Base-by-base conservation (phyloP, 805 yeast genomes). In the Kluyveromyces dobzhanskii region DNA sequence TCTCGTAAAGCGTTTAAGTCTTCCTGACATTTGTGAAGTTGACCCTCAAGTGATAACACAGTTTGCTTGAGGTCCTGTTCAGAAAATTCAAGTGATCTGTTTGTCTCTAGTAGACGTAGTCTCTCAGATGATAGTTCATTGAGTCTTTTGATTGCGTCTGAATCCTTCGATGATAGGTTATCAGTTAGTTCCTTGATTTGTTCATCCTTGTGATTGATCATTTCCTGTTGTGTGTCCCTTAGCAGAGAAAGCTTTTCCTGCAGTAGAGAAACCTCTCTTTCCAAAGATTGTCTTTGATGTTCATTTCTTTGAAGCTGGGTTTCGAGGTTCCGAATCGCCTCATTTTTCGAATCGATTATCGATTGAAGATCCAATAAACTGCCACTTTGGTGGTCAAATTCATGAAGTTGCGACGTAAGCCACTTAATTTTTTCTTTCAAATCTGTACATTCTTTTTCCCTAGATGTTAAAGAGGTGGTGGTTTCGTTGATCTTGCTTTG, bases 341-440 rank as follows among this genome's bases (percentile, higher is more conserved):
- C 41, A 17, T 40, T 43, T 27, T 37, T 35, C 35, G 32, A 31
- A 28, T 35, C 37, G 11, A 38, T n/a, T 19, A n/a, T 26, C 31
- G 29, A 38, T 19, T 43, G 44, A 7, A 40, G 39, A n/a, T 34
- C 37, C 32, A 44, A 32, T 10, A 43, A 32, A 35, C 38, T 41
- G 17, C 43, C 42, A 16, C 47, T 43, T 17, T 43, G 48, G 17
- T 44, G 46, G 30, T 50, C 53, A 36, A 45, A 40, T 27, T 50
- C 54, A 17, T 45, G 44, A 27, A 45, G 39, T 27, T 45, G 45
- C 23, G 36, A 38, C 2, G 39, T 35, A 13, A 50, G 41, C 21
- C 50, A 38, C n/a, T 46, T 36, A 11, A 50, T 35, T 25, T 46
- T 48, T 16, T 29, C 34, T 25, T 34, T 35, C 17, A 37, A 31